Evolutionary conservation across 257 asterid genomes (phyloP).

Genomic region (Solanum appendiculatum): DNA sequence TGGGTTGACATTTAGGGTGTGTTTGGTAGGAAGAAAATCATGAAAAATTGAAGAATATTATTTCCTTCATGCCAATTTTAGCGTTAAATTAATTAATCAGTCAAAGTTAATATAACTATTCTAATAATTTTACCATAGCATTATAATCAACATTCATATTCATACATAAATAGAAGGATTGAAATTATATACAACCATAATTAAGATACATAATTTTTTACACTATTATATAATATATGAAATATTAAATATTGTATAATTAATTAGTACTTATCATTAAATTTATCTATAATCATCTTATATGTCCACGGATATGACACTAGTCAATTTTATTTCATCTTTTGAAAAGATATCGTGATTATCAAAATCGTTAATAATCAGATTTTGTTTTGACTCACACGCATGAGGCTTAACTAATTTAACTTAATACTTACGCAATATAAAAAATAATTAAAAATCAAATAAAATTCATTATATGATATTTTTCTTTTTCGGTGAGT

Average conservation of each 20-base stretch:
- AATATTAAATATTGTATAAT: too few species aligned
- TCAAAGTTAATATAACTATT: not conserved
- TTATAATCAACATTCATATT: not conserved
- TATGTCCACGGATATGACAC: rapidly evolving
- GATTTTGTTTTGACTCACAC: not conserved
- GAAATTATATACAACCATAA: not conserved
- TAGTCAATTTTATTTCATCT: not conserved
- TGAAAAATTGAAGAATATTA: not conserved
- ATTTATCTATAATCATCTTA: too few species aligned
- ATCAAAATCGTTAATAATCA: not conserved
- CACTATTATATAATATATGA: too few species aligned
- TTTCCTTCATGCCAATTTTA: not conserved
- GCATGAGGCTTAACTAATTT: not conserved
- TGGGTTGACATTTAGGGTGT: not conserved
- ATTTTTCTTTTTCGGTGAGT: not conserved
- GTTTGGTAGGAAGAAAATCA: not conserved
- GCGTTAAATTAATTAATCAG: not conserved
- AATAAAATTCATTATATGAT: not conserved
- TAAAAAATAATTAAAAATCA: not conserved
- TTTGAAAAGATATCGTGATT: not conserved
- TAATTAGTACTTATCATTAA: too few species aligned
- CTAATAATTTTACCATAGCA: not conserved
- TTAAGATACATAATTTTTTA: too few species aligned
- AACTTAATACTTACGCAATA: not conserved
- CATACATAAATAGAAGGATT: not conserved